Base-by-base conservation (phyloP, 805 yeast genomes). In the Brettanomyces naardenensis region DNA sequence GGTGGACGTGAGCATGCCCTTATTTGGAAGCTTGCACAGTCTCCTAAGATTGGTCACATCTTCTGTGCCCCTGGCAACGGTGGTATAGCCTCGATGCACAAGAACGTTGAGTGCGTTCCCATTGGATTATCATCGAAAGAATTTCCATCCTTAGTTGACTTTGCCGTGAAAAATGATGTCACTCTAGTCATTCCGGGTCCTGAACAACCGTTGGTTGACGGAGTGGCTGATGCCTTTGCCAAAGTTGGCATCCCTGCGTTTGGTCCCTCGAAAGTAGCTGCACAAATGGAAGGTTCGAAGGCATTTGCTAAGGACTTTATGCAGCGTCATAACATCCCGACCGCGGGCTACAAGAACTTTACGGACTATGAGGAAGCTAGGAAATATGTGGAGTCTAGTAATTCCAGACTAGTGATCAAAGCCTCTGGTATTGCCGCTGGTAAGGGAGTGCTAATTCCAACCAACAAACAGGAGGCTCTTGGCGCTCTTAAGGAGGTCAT, bases 1-100 rank as follows among this genome's bases (percentile, higher is more conserved):
- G 99, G 99, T 59, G 99, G 98, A 49, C 88, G 99, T 69, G 99
- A 92, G 64, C 97, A 92, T 60, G 97, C 97, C 38, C 71, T 92
- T 44, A 84, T 86, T 13, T 89, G 96, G 96, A 85, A 82, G 56
- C 71, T 92, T 46, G 65, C 82, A 22, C 90, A 88, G 62, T 86
- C 96, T 26, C 64, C 75, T 28, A 61, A 73, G 32, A 95, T 88
- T 26, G 63, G 65, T 43, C 71, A 74, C 42, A 80, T 94, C 48
- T 94, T 58, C 53, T 95, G 90, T 39, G 95, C 97, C 20, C 97
- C 97, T 45, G 97, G 97, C 38, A 90, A 92, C 57, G 98, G 97
- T 40, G 97, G 97, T 36, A 89, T 95, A 23, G 45, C 41, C n/a
- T 71, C 75, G 25, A 51, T 69, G 28, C 64, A 64, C 33, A 46